Evolutionary conservation across 805 yeast species (phyloP).

Genomic region (Yarrowia bubula): DNA sequence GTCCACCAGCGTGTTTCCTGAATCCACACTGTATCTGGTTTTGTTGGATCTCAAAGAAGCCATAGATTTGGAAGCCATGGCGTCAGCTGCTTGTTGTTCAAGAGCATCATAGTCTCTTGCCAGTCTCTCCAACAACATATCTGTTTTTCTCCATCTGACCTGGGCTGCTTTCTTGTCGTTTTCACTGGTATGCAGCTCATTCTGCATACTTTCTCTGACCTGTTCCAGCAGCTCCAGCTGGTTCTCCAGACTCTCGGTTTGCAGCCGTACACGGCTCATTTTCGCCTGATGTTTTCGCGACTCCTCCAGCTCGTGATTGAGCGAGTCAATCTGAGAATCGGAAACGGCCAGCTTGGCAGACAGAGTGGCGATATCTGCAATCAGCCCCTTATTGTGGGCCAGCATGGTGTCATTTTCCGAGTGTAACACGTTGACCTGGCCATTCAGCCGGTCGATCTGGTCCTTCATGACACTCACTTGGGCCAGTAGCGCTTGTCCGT

Average conservation of each 20-base stretch:
- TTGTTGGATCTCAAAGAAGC: not conserved
- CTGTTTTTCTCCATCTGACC: conserved; percentile 9
- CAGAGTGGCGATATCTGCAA: not conserved
- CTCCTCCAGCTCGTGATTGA: conserved; percentile 19
- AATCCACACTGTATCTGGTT: not conserved
- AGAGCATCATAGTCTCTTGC: conserved; percentile 9
- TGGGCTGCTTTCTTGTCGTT: conserved; percentile 3
- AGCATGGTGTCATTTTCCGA: conserved; percentile 13
- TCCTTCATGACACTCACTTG: conserved; percentile 15
- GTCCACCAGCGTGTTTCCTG: conserved; percentile 5
- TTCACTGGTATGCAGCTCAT: not conserved
- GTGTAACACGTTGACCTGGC: conserved; percentile 3
- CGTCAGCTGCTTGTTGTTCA: conserved; percentile 9
- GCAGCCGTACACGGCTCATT: conserved; percentile 2
- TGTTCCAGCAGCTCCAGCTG: conserved; percentile 21
- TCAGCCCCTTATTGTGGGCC: conserved; percentile 1
- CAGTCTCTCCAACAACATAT: conserved; percentile 13
- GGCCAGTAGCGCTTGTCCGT: conserved; percentile 11
- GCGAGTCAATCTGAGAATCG: not conserved
- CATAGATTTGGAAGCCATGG: conserved; percentile 5
- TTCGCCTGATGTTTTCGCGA: conserved; percentile 10
- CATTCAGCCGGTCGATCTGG: conserved; percentile 21
- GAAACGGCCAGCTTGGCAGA: not conserved
- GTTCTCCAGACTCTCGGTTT: conserved; percentile 7
- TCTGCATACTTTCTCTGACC: not conserved